Conservation (phyloP, 2,329 filamentous ascomycete species). For the Exophiala viscosa region DNA sequence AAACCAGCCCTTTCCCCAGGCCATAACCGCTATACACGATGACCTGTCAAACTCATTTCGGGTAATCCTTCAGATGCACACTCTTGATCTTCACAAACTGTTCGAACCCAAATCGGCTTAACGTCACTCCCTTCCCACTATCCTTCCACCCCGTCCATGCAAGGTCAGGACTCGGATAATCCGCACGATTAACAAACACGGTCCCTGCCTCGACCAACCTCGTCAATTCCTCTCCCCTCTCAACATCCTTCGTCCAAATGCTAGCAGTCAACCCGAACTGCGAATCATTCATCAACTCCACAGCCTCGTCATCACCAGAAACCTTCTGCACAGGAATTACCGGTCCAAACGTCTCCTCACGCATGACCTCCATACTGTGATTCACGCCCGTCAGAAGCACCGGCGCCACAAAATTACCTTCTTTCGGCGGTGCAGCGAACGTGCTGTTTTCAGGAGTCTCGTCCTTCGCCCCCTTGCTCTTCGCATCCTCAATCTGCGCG, state of each 20-base stretch:
- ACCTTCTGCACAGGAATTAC: slow-evolving; percentile 90
- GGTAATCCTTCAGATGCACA: slow-evolving; percentile 82
- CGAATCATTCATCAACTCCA: slow-evolving; percentile 88
- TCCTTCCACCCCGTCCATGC: slow-evolving; percentile 99
- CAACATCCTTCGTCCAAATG: slow-evolving; percentile 89
- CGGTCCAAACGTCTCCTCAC: slow-evolving; percentile 90
- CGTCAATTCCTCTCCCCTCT: slow-evolving; percentile 69
- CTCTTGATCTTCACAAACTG: slow-evolving; percentile 96
- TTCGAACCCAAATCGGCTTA: slow-evolving; percentile 88
- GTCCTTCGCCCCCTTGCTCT: slow-evolving; percentile 78
- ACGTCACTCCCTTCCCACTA: slow-evolving; percentile 83
- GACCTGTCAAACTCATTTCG: slow-evolving; percentile 41
- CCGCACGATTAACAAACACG: slow-evolving; percentile 91
- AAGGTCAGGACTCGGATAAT: slow-evolving; percentile 85
- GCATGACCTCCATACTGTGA: slow-evolving; percentile 85
- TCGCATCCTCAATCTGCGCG: slow-evolving; percentile 74
- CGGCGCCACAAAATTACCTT: slow-evolving; percentile 84
- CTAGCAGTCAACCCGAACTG: slow-evolving; percentile 93
- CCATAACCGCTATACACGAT: not conserved
- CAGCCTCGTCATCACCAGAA: slow-evolving; percentile 72
- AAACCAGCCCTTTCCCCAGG: not conserved
- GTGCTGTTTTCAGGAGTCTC: slow-evolving; percentile 76
- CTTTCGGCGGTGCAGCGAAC: slow-evolving; percentile 65
- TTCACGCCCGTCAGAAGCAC: slow-evolving; percentile 75
- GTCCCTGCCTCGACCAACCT: slow-evolving; percentile 86